phyloP scores from a whole-genome alignment of 2,329 filamentous ascomycete species.

The Sporothrix pseudoabietina region DNA sequence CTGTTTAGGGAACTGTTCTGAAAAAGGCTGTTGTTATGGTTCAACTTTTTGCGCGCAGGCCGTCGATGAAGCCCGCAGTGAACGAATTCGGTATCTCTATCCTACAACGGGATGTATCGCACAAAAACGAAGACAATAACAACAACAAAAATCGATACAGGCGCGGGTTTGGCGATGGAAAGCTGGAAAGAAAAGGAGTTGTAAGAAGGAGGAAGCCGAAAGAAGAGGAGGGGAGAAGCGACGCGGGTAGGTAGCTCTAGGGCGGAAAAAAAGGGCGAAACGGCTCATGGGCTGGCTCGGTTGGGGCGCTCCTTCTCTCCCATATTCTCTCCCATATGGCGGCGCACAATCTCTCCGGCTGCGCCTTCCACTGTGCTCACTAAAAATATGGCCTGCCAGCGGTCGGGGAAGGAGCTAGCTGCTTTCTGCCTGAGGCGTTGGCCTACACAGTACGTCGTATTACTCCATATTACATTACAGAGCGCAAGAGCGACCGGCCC shows the following conservation, averaged over 20 bases:
- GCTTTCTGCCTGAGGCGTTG: constrained; percentile 19
- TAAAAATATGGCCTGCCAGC: neutral
- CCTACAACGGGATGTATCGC: neutral
- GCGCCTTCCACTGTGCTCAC: neutral
- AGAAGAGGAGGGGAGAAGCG: neutral
- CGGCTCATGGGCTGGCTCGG: neutral
- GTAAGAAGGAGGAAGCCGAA: neutral
- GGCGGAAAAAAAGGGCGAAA: neutral
- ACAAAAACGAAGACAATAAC: neutral
- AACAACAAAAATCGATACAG: neutral
- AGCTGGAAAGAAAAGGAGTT: neutral
- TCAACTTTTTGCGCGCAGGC: constrained; percentile 4
- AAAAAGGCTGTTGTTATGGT: neutral
- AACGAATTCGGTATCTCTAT: neutral
- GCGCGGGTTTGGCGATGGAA: neutral
- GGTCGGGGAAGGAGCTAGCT: neutral
- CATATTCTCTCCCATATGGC: neutral
- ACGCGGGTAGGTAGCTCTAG: constrained; percentile 1
- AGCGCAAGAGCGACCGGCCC: neutral
- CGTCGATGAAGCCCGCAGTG: neutral
- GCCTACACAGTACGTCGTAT: neutral
- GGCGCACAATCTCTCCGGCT: neutral
- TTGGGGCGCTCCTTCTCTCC: neutral
- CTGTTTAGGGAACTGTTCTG: neutral
- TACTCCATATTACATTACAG: too few relatives aligned